Evolutionary conservation across 2,329 filamentous ascomycete genomes (phyloP).

Genomic region (Fusarium musae): DNA sequence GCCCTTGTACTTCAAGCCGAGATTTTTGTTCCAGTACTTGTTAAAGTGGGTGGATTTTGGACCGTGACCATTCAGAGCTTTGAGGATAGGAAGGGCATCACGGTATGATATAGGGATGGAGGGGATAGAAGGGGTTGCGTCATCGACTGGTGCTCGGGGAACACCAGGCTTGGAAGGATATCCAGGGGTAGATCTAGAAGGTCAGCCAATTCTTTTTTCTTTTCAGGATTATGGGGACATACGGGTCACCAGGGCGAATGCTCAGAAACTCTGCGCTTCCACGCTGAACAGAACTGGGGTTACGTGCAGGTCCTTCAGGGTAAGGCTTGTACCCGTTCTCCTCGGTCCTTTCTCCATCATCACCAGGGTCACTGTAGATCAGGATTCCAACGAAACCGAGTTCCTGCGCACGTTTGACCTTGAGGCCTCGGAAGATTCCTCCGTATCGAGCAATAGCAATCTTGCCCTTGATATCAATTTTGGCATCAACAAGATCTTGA

Average conservation of each 20-base stretch:
- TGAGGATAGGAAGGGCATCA: conserved; percentile 88
- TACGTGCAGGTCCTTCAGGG: conserved; percentile 85
- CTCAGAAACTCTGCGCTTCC: conserved; percentile 88
- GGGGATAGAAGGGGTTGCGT: conserved; percentile 83
- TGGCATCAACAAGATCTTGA: conserved; percentile 80
- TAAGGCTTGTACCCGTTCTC: conserved; percentile 83
- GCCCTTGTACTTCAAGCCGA: conserved; percentile 81
- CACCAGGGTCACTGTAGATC: conserved; percentile 88
- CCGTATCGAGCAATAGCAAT: conserved; percentile 91
- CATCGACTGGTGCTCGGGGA: conserved; percentile 76
- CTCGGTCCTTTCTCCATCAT: conserved; percentile 85
- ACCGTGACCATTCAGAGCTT: conserved; percentile 88
- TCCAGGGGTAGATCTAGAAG: conserved; percentile 79
- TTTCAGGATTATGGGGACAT: conserved; percentile 24
- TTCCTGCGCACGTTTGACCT: conserved; percentile 92
- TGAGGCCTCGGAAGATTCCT: conserved; percentile 86
- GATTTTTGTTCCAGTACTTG: conserved; percentile 74
- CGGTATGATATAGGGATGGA: conserved; percentile 90
- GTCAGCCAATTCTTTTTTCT: conserved; percentile 16
- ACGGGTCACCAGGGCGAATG: conserved; percentile 75
- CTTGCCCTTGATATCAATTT: conserved; percentile 82
- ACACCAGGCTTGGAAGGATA: conserved; percentile 93
- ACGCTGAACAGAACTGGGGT: conserved; percentile 89
- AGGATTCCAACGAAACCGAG: conserved; percentile 88
- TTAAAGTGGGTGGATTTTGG: conserved; percentile 80